Base-by-base conservation (phyloP, 2,329 filamentous ascomycete species). In the Calonectria montana region DNA sequence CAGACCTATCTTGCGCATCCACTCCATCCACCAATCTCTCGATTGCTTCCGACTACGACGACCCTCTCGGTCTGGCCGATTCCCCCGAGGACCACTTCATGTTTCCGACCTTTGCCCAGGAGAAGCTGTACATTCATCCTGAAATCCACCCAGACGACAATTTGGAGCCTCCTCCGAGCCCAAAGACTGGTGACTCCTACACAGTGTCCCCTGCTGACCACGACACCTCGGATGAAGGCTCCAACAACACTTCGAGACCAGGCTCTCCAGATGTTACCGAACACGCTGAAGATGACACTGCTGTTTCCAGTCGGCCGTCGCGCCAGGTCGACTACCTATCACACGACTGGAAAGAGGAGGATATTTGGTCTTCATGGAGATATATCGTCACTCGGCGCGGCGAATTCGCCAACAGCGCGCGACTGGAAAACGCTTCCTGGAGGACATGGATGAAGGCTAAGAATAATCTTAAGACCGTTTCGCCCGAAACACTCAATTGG, bases 361-460 rank as follows among this genome's bases (percentile, higher is more conserved):
- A 99, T 83, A 97, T 98, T 29, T 98, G 96, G 96, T 93, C 94
- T 7, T 98, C 96, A 1, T 98, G 97, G 97, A 92, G 95, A 81
- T 97, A 97, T 81, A 94, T 98, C 77, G 92, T 96, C 18, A 92
- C 94, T 31, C 94, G 94, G 79, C 89, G 93, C 78, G 91, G 91
- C 71, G 90, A 94, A 65, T 97, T 97, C 75, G 92, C 91, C 77
- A 96, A 98, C 82, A 91, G 93, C 41, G 92, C 92, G 39, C 89
- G 97, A 62, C 84, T 98, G 35, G 97, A 98, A 83, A 98, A 99
- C 83, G 97, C 97, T 3, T 98, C 95, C 0, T 99, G 97, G 97
- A 90, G 97, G 81, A 97, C 95, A 1, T 98, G 97, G 97, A 94
- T 94, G 81, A 98, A 98, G 84, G 89, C 94, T 61, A 97, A 97